phyloP scores from a whole-genome alignment of 2,329 filamentous ascomycete species.

The Pyrenochaeta sp. region DNA sequence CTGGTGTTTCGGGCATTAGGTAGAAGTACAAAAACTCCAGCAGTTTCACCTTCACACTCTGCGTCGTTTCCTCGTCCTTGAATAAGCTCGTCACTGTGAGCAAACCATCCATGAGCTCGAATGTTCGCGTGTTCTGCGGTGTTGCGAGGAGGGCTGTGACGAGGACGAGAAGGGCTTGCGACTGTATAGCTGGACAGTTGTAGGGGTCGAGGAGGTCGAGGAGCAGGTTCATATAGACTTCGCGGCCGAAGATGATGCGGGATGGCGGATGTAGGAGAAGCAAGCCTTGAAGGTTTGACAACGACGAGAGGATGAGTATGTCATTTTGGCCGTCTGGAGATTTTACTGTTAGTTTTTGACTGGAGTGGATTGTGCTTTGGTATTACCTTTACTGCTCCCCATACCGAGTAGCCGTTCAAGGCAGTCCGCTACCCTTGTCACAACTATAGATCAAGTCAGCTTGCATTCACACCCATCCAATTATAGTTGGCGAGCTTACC shows the following conservation, averaged over 20 bases:
- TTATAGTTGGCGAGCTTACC: constrained; percentile 52
- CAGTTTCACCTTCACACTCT: constrained; percentile 93
- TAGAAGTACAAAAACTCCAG: constrained; percentile 99
- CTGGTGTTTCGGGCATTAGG: constrained; percentile 86
- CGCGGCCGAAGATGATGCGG: constrained; percentile 83
- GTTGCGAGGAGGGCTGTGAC: constrained; percentile 88
- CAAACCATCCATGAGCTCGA: constrained; percentile 90
- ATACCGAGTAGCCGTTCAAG: constrained; percentile 87
- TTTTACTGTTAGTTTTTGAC: constrained; percentile 1
- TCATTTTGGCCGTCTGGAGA: constrained; percentile 78
- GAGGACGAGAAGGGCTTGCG: constrained; percentile 85
- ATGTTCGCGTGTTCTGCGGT: constrained; percentile 87
- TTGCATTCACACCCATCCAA: neutral
- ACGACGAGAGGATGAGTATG: constrained; percentile 83
- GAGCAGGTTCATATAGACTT: constrained; percentile 95
- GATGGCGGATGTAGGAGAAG: constrained; percentile 90
- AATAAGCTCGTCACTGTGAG: constrained; percentile 92
- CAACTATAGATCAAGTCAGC: constrained; percentile 61
- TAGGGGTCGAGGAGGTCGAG: constrained; percentile 90
- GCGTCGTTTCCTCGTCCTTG: constrained; percentile 83
- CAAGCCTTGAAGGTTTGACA: constrained; percentile 88
- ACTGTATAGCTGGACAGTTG: constrained; percentile 92
- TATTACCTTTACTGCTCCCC: constrained; percentile 61
- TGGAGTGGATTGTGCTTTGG: neutral
- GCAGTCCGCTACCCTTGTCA: constrained; percentile 82